Base-by-base conservation (phyloP, 371 early-diverging fungal genomes). In the Apophysomyces variabilis region DNA sequence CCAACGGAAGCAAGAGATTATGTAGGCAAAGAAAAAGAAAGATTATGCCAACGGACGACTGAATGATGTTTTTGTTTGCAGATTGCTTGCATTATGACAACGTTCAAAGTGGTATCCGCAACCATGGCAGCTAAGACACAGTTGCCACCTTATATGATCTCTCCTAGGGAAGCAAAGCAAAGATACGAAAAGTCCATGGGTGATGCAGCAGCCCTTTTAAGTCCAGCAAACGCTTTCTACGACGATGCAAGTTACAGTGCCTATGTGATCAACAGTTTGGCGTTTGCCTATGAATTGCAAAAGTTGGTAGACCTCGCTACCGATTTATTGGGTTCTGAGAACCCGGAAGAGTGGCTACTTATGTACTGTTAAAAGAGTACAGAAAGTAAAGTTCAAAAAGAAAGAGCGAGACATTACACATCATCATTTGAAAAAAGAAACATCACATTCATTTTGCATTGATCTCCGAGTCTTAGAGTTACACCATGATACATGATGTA, bases 271-370 rank as follows among this genome's bases (percentile, higher is more conserved):
- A 75, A 68, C 32, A 73, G 75, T 47, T 38, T 71, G 14, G 65
- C 75, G 8, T 81, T 81, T 63, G 72, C 73, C 3, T 67, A 66
- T 13, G 78, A 81, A 38, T 43, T 80, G 8, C 73, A 76, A 62
- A 38, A 26, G 5, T 58, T 78, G n/a, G 62, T 80, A 1, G 62
- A 60, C 32, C 58, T 62, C 1, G 71, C 66, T 7, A 57, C 68
- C 37, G 70, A 73, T 38, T 60, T 81, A 12, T 77, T 81, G 8
- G 82, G 78, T 7, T 61, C 77, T 5, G 82, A 81, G 41, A 65
- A 76, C 37, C 81, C 81, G 9, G 70, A 76, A 12, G 68, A 73
- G 46, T 78, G 82, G 77, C 32, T 81, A 38, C 47, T 47, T 32
- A 60, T 72, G 9, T 59, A 71, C 60, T 66, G 69, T 38, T 73